Conservation (phyloP, 805 yeast species). For the baker's yeast (Saccharomyces cerevisiae) region DNA sequence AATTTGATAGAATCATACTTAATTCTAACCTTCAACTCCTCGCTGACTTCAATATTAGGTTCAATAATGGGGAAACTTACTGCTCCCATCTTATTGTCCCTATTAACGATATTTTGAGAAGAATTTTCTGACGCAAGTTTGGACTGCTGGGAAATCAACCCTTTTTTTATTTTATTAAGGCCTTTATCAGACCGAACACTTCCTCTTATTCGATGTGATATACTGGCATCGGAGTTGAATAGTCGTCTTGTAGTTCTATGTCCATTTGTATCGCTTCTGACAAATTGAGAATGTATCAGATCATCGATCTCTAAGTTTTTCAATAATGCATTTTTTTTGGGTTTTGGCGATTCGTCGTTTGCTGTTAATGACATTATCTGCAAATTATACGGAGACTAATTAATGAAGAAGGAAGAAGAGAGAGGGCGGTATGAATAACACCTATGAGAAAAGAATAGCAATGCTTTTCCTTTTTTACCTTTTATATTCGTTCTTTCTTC, state of each 20-base stretch:
- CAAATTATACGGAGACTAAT: neutral
- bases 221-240: neutral
- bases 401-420: neutral
- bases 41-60: neutral
- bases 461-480: neutral
- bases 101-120: neutral
- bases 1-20: slow-evolving; percentile 20
- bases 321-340: slow-evolving; percentile 4
- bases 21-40: slow-evolving; percentile 11
- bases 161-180: neutral
- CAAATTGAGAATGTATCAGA: slow-evolving; percentile 18
- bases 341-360: neutral
- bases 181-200: neutral
- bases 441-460: neutral
- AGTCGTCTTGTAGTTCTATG: neutral
- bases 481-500: neutral
- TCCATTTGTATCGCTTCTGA: neutral
- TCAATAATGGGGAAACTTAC: neutral
- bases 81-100: neutral
- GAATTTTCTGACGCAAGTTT: neutral
- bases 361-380: neutral
- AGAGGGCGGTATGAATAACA: neutral
- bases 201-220: neutral
- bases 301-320: slow-evolving; percentile 19
- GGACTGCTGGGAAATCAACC: neutral